Percentiles rank a stretch among this genome's conserved stretches.
phyloP scores from a whole-genome alignment of 306 rosid species.

The Astragalus membranaceus region DNA sequence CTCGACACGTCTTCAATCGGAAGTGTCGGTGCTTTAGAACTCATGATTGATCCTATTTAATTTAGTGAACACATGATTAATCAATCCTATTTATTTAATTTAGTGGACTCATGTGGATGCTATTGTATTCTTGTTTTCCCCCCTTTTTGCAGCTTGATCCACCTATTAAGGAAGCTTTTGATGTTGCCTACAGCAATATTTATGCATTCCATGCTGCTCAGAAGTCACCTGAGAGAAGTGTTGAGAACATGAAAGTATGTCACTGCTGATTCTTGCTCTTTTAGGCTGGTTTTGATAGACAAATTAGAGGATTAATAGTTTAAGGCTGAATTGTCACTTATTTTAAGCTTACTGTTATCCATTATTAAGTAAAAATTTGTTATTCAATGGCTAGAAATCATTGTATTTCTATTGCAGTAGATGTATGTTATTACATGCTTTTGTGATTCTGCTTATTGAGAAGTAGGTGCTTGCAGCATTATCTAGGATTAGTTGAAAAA shows the following conservation, averaged over 20 bases:
- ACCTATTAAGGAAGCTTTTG: conserved; percentile 73
- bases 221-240: conserved; percentile 61
- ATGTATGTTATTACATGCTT: background rate
- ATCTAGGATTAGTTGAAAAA: conserved; percentile 1
- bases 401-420: background rate
- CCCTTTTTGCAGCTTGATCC: conserved; percentile 62
- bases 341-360: background rate
- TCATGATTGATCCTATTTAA: background rate
- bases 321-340: no score
- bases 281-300: background rate
- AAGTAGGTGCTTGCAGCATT: background rate
- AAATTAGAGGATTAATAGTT: no score
- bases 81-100: no score
- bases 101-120: background rate
- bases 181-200: conserved; percentile 81
- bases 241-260: conserved; percentile 92
- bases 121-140: background rate
- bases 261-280: conserved; percentile 4
- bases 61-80: background rate
- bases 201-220: conserved; percentile 92
- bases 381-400: background rate
- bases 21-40: no score
- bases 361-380: background rate
- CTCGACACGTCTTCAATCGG: no score
- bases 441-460: background rate